Percentiles rank a stretch among this genome's conserved stretches.
Evolutionary conservation across 345 rosid species (phyloP).

Genomic region (Salix caprea): DNA sequence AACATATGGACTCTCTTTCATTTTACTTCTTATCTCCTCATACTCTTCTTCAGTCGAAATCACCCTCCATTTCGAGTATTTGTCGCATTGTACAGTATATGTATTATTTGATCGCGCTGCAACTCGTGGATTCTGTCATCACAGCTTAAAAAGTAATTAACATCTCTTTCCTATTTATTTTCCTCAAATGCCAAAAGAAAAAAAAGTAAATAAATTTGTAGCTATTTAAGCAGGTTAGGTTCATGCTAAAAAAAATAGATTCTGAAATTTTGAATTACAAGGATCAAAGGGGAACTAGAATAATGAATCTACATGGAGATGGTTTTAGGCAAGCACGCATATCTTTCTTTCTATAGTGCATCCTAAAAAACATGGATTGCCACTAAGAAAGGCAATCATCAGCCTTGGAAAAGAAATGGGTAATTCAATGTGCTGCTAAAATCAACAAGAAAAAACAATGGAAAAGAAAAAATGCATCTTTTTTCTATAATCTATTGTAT

Average conservation of each 20-base stretch:
- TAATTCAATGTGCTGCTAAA: not conserved
- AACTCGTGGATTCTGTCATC: conserved; percentile 9
- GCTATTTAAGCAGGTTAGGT: not conserved
- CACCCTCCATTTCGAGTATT: conserved; percentile 77
- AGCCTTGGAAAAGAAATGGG: not conserved
- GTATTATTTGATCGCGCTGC: conserved; percentile 41
- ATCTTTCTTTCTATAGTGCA: not conserved
- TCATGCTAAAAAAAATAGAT: not conserved
- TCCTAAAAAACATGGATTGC: not conserved
- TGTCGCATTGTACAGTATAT: conserved; percentile 73
- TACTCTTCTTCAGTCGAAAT: conserved; percentile 34
- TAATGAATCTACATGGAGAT: not conserved
- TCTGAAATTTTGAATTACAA: not conserved
- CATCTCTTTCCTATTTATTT: not conserved
- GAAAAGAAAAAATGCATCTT: not conserved
- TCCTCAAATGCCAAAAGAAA: not conserved
- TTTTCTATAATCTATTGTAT: not conserved
- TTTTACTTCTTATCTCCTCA: too few relatives aligned
- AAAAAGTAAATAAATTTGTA: not conserved
- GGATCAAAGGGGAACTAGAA: not conserved
- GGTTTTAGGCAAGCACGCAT: not conserved
- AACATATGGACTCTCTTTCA: too few relatives aligned
- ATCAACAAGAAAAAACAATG: not conserved
- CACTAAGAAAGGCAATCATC: not conserved
- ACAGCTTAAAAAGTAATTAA: not conserved